These are phyloP conservation scores for Leccinum truebloodii DNA, from an alignment of 768 basidiomycete species.

Conservation along the genomic window DNA sequence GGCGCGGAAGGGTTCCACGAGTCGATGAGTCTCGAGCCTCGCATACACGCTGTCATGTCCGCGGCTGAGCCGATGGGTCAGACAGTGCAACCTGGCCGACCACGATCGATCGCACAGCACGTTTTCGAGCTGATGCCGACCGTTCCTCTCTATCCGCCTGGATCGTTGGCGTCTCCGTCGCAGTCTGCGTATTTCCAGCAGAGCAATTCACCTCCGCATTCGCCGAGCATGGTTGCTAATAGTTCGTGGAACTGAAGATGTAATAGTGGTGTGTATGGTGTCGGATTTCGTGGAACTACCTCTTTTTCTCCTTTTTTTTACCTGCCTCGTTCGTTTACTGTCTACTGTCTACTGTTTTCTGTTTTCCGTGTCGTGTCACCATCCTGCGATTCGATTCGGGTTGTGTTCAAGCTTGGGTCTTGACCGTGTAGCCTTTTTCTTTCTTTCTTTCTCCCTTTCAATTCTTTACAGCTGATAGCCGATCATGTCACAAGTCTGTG, in stretches of 20 bases:
- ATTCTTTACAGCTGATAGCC: not conserved
- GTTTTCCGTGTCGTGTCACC: not conserved
- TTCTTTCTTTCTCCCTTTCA: not conserved
- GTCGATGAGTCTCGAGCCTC: conserved; percentile 69
- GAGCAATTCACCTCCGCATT: conserved; percentile 55
- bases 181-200: conserved; percentile 53
- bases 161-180: conserved; percentile 54
- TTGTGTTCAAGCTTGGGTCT: not conserved
- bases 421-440: not conserved
- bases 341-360: not conserved
- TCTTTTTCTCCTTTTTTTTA: not conserved
- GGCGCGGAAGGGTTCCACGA: conserved; percentile 35
- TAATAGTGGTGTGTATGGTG: not conserved
- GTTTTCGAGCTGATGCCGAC: conserved; percentile 71
- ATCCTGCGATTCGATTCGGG: not conserved
- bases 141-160: conserved; percentile 39
- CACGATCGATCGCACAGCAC: conserved; percentile 62
- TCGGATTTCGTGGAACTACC: not conserved
- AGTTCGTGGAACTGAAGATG: conserved; percentile 25
- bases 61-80: conserved; percentile 40
- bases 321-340: not conserved
- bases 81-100: conserved; percentile 40
- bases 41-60: conserved; percentile 87
- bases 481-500: not conserved
- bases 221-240: conserved; percentile 43